Evolutionary conservation across 192 early-diverging fungal genomes (phyloP).

Genomic region (Fimicolochytrium jonesii): DNA sequence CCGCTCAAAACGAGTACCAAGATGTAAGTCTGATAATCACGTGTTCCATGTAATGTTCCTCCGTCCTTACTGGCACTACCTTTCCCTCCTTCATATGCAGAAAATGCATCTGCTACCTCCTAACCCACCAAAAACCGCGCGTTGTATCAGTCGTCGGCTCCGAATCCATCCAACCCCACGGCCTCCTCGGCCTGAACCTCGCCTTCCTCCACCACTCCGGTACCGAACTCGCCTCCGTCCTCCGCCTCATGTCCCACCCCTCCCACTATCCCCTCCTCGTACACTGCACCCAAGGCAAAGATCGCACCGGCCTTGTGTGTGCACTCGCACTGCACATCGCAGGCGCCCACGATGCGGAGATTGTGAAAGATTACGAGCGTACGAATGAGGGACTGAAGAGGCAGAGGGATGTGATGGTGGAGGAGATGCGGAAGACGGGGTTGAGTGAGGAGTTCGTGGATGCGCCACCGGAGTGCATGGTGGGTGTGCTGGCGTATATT

Average conservation of each 20-base stretch:
- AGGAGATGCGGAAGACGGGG: conserved; percentile 30
- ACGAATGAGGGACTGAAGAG: conserved; percentile 12
- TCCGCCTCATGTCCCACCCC: conserved; percentile 24
- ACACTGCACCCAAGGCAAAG: conserved; percentile 51
- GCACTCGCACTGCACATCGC: conserved; percentile 22
- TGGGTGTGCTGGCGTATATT: no score
- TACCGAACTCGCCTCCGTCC: conserved; percentile 26
- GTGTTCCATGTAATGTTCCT: not conserved
- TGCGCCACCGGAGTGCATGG: conserved; percentile 16
- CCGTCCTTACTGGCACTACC: no score
- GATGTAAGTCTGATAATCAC: conserved; percentile 3
- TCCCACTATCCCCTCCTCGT: conserved; percentile 38
- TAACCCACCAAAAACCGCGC: conserved; percentile 17
- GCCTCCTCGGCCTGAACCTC: conserved; percentile 37
- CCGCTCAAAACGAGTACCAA: conserved; percentile 10
- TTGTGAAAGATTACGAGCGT: conserved; percentile 22
- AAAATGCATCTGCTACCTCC: no score
- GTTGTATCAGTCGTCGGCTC: conserved; percentile 26
- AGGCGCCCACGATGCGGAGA: conserved; percentile 16
- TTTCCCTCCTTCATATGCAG: no score
- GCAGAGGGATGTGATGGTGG: conserved; percentile 20
- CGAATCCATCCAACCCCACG: conserved; percentile 26
- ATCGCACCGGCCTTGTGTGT: conserved; percentile 41
- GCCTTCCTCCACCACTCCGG: conserved; percentile 35
- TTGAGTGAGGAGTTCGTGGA: conserved; percentile 19